Evolutionary conservation across 768 basidiomycete genomes (phyloP), one percentile per base, ranked within the genome.

Genomic region (Amanita polypyramis): DNA sequence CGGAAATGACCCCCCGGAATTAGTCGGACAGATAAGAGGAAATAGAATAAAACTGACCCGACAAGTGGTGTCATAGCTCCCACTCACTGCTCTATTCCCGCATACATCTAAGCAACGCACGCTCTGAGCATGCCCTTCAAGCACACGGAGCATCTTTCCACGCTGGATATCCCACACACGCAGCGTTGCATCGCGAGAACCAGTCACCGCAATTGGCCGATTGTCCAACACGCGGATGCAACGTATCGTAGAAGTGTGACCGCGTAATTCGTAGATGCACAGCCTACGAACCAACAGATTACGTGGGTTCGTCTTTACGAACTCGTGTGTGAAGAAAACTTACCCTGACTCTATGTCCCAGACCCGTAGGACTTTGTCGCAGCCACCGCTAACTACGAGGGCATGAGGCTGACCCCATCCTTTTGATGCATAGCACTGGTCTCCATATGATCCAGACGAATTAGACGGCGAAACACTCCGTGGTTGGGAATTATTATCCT

Each of bases 151-250:
- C 49, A 77, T 65, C 39, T 74, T 69, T 0, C 95, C 95, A 10
- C 70, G 74, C 62, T 90, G 86, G 29, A 99, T 76, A 62, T 99
- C 89, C 95, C 95, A 99, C 0, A 96, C 88, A 1, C 91, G 74
- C 33, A 97, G 59, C 3, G 88, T 90, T 12, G 75, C 69, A 55
- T 98, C 95, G 14, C 95, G 76, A 29, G 91, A 90, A 40, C 93
- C 95, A 0, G 87, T 86, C 29, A 99, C 80, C 0, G 91, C 93
- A 44, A 95, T 75, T 0, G 95, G 92, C 9, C 88, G 75, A 33
- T 83, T 81, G 60, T 95, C 85, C 43, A 97, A 65, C 11, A 91
- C 83, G 56, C 86, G 89, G 48, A 95, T 71, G 62, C 92, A 96
- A 25, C 95, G 80, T 43, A 98, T 85, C 1, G 95, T 97, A 0